Conservation (phyloP, 2,329 filamentous ascomycete species). For the Chaetomium sp. region DNA sequence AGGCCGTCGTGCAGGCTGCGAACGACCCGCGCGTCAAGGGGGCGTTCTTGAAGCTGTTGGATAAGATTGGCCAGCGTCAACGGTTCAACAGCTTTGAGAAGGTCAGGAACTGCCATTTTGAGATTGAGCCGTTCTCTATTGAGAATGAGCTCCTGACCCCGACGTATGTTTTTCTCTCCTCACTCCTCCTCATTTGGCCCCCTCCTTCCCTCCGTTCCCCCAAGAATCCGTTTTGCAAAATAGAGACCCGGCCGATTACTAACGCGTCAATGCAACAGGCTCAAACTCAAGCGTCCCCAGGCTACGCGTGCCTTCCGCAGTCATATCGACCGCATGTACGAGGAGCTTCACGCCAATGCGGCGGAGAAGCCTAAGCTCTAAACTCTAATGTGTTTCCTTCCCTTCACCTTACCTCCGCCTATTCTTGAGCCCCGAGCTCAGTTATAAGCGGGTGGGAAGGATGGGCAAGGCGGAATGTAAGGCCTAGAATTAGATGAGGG, state of each 20-base stretch:
- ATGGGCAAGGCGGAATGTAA: too few relatives aligned
- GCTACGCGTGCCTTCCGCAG: slow-evolving; percentile 45
- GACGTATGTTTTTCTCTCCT: slow-evolving; percentile 56
- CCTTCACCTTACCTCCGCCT: neutral
- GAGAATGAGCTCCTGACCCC: slow-evolving; percentile 87
- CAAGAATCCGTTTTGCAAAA: slow-evolving; percentile 3
- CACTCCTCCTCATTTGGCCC: neutral
- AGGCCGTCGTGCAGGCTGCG: slow-evolving; percentile 60
- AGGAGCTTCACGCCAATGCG: slow-evolving; percentile 41
- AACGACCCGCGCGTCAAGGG: slow-evolving; percentile 64
- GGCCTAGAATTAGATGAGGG: too few relatives aligned
- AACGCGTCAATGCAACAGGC: slow-evolving; percentile 30
- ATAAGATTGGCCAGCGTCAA: slow-evolving; percentile 69
- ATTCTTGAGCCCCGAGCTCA: neutral
- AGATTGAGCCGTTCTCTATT: slow-evolving; percentile 84
- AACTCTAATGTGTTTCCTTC: neutral
- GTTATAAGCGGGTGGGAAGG: neutral
- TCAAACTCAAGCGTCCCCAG: slow-evolving; percentile 56
- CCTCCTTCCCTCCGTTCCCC: too few relatives aligned
- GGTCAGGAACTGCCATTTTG: slow-evolving; percentile 66
- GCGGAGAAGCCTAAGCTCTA: slow-evolving; percentile 42
- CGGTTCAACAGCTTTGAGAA: slow-evolving; percentile 92
- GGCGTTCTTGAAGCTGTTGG: slow-evolving; percentile 71
- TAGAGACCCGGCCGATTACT: neutral
- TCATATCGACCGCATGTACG: slow-evolving; percentile 52